Percentiles rank a stretch among this genome's conserved stretches.
Conservation (phyloP, 495 filamentous ascomycete genomes). For the Aspergillus heteromorphus region DNA sequence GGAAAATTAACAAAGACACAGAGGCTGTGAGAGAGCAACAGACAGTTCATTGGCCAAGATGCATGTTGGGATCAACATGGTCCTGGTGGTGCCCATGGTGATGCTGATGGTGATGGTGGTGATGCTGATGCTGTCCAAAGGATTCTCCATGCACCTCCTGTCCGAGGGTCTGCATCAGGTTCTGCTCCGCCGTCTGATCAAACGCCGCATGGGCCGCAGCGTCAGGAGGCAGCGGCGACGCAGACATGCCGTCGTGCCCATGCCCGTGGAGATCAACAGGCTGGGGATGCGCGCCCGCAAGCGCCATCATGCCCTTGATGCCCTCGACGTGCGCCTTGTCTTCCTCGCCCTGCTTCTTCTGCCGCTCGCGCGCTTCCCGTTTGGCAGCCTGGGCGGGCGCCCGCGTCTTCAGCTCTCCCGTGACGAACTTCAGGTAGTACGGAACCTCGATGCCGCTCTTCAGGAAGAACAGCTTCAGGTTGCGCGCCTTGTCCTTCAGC, state of each 20-base stretch:
- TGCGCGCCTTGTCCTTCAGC: constrained; percentile 91
- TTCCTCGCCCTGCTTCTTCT: constrained; percentile 60
- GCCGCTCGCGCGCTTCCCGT: constrained; percentile 70
- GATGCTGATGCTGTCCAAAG: constrained; percentile 32
- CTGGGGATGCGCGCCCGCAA: constrained; percentile 44
- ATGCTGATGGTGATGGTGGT: constrained; percentile 24
- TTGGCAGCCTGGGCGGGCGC: constrained; percentile 77
- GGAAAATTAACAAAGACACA: background rate
- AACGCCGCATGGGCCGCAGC: constrained; percentile 29
- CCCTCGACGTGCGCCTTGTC: constrained; percentile 68
- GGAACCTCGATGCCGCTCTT: constrained; percentile 93
- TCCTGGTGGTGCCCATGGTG: constrained; percentile 27
- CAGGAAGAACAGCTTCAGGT: constrained; percentile 91
- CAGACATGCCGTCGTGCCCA: constrained; percentile 35
- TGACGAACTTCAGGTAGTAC: constrained; percentile 84
- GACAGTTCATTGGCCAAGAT: constrained; percentile 30
- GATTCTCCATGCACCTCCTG: constrained; percentile 44
- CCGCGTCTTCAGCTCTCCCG: constrained; percentile 89
- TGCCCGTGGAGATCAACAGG: constrained; percentile 31
- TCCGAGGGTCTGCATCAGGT: constrained; percentile 44
- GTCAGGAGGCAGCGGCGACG: constrained; percentile 39
- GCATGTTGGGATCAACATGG: constrained; percentile 34
- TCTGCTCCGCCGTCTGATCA: constrained; percentile 45
- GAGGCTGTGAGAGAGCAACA: background rate
- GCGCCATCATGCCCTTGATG: constrained; percentile 63